Evolutionary conservation across 1,139 yeast genomes (phyloP).

Genomic region (Geotrichum klebahnii): DNA sequence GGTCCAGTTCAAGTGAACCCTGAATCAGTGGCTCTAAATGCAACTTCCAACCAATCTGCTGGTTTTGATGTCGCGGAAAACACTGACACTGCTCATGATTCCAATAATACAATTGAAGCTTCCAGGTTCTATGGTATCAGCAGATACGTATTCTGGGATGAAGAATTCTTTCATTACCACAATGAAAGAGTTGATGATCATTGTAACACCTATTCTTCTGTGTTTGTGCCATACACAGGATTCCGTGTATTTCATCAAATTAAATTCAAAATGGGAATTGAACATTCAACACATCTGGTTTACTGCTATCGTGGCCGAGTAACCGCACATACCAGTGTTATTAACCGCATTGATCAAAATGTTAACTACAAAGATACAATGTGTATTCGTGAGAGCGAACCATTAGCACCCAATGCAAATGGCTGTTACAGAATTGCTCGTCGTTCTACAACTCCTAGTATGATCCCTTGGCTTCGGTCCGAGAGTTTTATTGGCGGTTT

Average conservation of each 20-base stretch:
- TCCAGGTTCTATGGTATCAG: not conserved
- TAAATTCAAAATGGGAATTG: not conserved
- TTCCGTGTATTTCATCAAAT: conserved; percentile 15
- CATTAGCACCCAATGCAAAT: conserved; percentile 14
- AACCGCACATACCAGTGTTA: not conserved
- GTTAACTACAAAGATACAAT: conserved; percentile 7
- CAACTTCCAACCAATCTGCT: no score
- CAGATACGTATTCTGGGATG: conserved; percentile 11
- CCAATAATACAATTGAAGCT: conserved; percentile 4
- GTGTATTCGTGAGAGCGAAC: conserved; percentile 11
- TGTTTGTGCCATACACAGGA: conserved; percentile 13
- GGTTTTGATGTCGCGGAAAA: not conserved
- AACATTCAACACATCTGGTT: conserved; percentile 11
- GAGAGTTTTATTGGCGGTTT: conserved; percentile 32
- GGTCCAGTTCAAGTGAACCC: no score
- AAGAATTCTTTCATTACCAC: conserved; percentile 17
- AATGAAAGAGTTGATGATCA: conserved; percentile 16
- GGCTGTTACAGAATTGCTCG: conserved; percentile 18
- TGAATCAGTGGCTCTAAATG: no score
- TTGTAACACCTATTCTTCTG: conserved; percentile 16
- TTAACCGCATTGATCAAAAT: not conserved
- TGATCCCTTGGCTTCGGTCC: conserved; percentile 22
- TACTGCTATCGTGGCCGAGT: conserved; percentile 15
- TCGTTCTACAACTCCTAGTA: conserved; percentile 1
- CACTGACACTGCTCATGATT: not conserved